These are phyloP conservation scores for Lathyrus tuberosus DNA, from an alignment of 306 rosid genomes.

Conservation along the genomic window DNA sequence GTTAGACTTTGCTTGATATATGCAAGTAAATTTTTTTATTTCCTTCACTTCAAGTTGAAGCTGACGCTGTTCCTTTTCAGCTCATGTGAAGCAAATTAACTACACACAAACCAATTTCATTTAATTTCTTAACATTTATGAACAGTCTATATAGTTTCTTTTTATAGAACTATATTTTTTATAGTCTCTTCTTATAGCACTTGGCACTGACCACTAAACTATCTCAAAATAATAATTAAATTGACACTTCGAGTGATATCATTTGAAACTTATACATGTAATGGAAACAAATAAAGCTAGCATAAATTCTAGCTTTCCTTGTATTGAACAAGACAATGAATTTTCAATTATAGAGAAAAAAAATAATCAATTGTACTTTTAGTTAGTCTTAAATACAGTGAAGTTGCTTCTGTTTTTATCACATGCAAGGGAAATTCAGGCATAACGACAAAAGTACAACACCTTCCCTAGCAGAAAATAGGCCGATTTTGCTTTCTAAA, in stretches of 20 bases:
- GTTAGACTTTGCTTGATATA: slow-evolving; percentile 19
- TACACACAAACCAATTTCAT: slow-evolving; percentile 34
- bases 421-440: slow-evolving; percentile 38
- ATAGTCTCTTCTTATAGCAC: slow-evolving; percentile 6
- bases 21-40: background rate
- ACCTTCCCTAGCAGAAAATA: slow-evolving; percentile 21
- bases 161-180: slow-evolving; percentile 12
- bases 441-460: slow-evolving; percentile 40
- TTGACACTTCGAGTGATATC: slow-evolving; percentile 37
- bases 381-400: slow-evolving; percentile 37
- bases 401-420: slow-evolving; percentile 40
- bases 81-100: slow-evolving; percentile 35
- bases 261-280: slow-evolving; percentile 5
- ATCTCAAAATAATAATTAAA: slow-evolving; percentile 19
- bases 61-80: slow-evolving; percentile 44
- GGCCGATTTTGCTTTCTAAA: slow-evolving; percentile 1
- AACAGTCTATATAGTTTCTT: slow-evolving; percentile 31
- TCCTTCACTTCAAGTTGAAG: slow-evolving; percentile 35
- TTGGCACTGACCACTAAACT: slow-evolving; percentile 46
- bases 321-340: slow-evolving; percentile 34
- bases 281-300: slow-evolving; percentile 41
- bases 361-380: slow-evolving; percentile 33
- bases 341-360: slow-evolving; percentile 16
- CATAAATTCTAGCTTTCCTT: slow-evolving; percentile 27
- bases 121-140: slow-evolving; percentile 43